Evolutionary conservation across 441 rosid genomes (phyloP).

Genomic region (Jatropha podagrica): DNA sequence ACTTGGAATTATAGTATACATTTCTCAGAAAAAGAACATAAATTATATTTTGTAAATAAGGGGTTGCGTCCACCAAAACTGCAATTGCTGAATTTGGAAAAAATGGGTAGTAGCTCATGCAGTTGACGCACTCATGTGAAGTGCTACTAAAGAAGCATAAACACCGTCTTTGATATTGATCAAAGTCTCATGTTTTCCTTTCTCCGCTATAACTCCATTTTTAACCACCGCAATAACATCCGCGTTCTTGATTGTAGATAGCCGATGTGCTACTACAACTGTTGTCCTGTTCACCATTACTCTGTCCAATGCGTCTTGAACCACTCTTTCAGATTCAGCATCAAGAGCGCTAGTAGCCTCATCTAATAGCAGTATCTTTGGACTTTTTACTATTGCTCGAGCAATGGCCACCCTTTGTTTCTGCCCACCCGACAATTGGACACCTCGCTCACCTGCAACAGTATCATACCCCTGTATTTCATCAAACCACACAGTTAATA

Average conservation of each 20-base stretch:
- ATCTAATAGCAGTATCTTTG: too few relatives aligned
- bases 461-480: too few relatives aligned
- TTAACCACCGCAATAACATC: conserved; percentile 65
- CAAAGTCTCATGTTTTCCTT: conserved; percentile 59
- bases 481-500: too few relatives aligned
- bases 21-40: not conserved
- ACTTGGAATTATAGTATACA: not conserved
- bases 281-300: conserved; percentile 62
- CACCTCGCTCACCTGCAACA: too few relatives aligned
- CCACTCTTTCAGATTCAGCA: conserved; percentile 40
- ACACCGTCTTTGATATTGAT: conserved; percentile 48
- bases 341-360: too few relatives aligned
- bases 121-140: conserved; percentile 43
- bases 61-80: not conserved
- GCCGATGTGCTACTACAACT: conserved; percentile 61
- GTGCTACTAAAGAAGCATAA: conserved; percentile 62
- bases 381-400: too few relatives aligned
- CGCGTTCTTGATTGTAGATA: conserved; percentile 59
- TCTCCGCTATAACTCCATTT: conserved; percentile 62
- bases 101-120: not conserved
- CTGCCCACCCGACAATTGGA: too few relatives aligned
- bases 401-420: too few relatives aligned
- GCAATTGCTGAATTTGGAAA: not conserved
- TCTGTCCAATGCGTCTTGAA: conserved; percentile 62
- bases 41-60: not conserved